Conservation (phyloP, 2,329 filamentous ascomycete species). For the Cladosporium sp. region DNA sequence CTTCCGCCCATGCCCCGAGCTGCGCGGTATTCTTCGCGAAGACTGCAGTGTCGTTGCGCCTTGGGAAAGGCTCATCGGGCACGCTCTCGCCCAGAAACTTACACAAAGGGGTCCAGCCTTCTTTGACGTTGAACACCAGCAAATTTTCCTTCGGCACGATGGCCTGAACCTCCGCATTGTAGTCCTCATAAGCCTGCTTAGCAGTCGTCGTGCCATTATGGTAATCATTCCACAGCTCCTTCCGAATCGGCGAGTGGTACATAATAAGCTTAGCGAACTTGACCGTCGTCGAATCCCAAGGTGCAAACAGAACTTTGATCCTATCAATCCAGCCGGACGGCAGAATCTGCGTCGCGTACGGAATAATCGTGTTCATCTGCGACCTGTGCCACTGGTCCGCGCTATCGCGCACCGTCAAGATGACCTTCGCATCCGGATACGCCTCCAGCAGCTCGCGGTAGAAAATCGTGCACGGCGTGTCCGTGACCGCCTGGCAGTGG, state of each 20-base stretch:
- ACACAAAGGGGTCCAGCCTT: conserved; percentile 5
- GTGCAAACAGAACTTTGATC: not conserved
- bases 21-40: not conserved
- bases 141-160: conserved; percentile 6
- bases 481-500: conserved; percentile 27
- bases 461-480: conserved; percentile 31
- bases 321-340: not conserved
- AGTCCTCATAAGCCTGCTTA: conserved; percentile 8
- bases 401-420: conserved; percentile 27
- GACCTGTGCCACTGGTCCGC: conserved; percentile 10
- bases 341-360: not conserved
- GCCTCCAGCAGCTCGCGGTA: conserved; percentile 29
- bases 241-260: not conserved
- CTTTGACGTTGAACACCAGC: conserved; percentile 13
- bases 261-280: not conserved
- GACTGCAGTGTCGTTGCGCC: not conserved
- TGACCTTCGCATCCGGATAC: conserved; percentile 35
- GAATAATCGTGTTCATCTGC: conserved; percentile 4
- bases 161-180: conserved; percentile 9
- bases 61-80: not conserved
- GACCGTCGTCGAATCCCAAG: not conserved
- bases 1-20: not conserved
- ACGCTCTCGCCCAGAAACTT: not conserved
- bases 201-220: conserved; percentile 8
- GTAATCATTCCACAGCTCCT: not conserved